These are phyloP conservation scores for Pseudonitzschia delicatissima DNA, from an alignment of 108 stramenopile genomes.

Conservation along the genomic window DNA sequence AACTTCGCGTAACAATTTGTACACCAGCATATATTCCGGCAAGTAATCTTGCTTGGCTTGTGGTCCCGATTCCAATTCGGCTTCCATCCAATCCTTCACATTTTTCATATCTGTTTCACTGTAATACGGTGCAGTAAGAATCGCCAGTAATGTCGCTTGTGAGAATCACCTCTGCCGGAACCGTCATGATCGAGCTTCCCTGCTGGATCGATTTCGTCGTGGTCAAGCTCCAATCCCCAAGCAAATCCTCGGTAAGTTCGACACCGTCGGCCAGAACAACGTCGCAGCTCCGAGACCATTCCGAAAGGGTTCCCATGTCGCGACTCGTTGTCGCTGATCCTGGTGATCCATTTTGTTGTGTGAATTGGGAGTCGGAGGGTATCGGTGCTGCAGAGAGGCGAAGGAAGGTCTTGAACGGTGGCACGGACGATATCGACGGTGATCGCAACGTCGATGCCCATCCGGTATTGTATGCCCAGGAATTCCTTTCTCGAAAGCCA, in stretches of 20 bases:
- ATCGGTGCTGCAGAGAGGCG: background rate
- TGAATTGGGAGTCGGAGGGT: background rate
- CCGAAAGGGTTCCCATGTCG: conserved; percentile 18
- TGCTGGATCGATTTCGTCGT: conserved; percentile 7
- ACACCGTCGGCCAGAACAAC: conserved; percentile 20
- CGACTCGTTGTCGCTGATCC: background rate
- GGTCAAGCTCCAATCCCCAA: conserved; percentile 26
- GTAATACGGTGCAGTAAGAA: conserved; percentile 9
- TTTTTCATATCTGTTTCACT: background rate
- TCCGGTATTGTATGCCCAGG: background rate
- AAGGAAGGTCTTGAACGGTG: background rate
- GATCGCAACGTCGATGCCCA: background rate
- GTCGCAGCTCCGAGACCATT: conserved; percentile 19
- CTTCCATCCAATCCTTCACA: background rate
- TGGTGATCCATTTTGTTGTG: background rate
- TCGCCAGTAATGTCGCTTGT: conserved; percentile 8
- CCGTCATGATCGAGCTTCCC: conserved; percentile 19
- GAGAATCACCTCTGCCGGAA: conserved; percentile 23
- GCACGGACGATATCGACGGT: background rate
- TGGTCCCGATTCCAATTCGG: background rate
- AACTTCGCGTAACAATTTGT: conserved; percentile 48
- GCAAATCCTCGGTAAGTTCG: conserved; percentile 11
- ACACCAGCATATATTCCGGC: conserved; percentile 43
- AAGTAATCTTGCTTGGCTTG: conserved; percentile 10
- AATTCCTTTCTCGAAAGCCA: background rate